Evolutionary conservation across 2,329 filamentous ascomycete species (phyloP).

Genomic region (Aureobasidium leucospermi): DNA sequence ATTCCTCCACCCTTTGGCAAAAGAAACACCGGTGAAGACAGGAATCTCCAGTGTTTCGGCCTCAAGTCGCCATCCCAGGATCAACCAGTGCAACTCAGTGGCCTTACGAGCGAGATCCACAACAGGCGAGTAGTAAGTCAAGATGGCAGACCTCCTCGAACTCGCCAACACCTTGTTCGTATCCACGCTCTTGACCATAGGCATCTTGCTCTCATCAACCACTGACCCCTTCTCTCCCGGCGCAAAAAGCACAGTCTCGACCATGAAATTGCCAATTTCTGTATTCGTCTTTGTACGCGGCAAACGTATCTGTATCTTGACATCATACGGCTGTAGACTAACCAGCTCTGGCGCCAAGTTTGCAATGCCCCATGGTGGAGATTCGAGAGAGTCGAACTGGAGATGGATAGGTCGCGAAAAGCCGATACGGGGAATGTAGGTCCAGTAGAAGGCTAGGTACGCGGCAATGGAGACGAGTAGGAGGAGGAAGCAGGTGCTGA

Average conservation of each 20-base stretch:
- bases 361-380: conserved; percentile 43
- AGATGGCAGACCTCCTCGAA: conserved; percentile 66
- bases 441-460: conserved; percentile 61
- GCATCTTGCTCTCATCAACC: conserved; percentile 2
- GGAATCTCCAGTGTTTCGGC: conserved; percentile 55
- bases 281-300: conserved; percentile 73
- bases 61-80: conserved; percentile 59
- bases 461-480: conserved; percentile 52
- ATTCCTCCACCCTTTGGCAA: conserved; percentile 47
- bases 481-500: conserved; percentile 47
- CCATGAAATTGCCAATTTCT: conserved; percentile 86
- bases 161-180: conserved; percentile 25
- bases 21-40: conserved; percentile 68
- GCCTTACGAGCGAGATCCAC: conserved; percentile 56
- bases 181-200: conserved; percentile 1
- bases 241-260: conserved; percentile 63
- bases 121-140: conserved; percentile 70
- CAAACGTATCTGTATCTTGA: conserved; percentile 65
- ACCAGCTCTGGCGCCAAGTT: conserved; percentile 49
- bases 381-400: conserved; percentile 51
- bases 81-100: conserved; percentile 59
- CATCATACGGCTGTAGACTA: conserved; percentile 74
- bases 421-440: conserved; percentile 59
- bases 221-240: conserved; percentile 10
- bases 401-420: conserved; percentile 57